These are phyloP conservation scores for Nymphaea colorata DNA, from an alignment of 164 flowering plant species.

Conservation along the genomic window DNA sequence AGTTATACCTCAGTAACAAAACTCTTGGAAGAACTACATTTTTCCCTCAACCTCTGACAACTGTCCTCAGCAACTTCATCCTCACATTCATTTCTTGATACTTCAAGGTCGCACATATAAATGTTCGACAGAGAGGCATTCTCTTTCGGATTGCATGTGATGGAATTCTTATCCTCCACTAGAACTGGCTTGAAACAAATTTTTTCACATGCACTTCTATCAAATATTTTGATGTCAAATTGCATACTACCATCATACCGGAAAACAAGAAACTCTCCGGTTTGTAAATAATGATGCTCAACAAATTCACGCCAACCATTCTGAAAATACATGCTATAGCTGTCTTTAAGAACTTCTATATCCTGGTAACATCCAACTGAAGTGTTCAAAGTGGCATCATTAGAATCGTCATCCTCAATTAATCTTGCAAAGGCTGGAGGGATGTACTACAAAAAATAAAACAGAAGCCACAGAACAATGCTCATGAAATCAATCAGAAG, in stretches of 20 bases:
- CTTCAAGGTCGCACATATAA: neutral
- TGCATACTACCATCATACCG: constrained; percentile 47
- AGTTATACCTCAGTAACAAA: neutral
- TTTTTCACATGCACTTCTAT: constrained; percentile 39
- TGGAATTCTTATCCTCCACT: neutral
- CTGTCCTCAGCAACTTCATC: neutral
- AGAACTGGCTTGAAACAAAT: neutral
- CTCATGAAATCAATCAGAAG: neutral
- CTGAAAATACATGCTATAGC: constrained; percentile 22
- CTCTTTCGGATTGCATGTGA: neutral
- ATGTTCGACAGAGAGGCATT: neutral
- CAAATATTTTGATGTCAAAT: constrained; percentile 56
- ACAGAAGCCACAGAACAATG: neutral
- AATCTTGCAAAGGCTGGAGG: constrained; percentile 13
- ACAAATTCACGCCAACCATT: constrained; percentile 59
- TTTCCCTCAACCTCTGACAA: neutral
- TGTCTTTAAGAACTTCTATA: constrained; percentile 20
- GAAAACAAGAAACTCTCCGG: constrained; percentile 50
- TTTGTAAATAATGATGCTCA: constrained; percentile 34
- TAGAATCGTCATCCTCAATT: constrained; percentile 13
- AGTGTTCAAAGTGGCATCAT: constrained; percentile 29
- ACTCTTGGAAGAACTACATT: neutral
- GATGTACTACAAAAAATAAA: constrained; percentile 10
- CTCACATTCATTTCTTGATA: neutral
- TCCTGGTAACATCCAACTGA: constrained; percentile 54